Base-by-base conservation (phyloP, 2,329 filamentous ascomycete species). In the Aphanoascus verrucosus region DNA sequence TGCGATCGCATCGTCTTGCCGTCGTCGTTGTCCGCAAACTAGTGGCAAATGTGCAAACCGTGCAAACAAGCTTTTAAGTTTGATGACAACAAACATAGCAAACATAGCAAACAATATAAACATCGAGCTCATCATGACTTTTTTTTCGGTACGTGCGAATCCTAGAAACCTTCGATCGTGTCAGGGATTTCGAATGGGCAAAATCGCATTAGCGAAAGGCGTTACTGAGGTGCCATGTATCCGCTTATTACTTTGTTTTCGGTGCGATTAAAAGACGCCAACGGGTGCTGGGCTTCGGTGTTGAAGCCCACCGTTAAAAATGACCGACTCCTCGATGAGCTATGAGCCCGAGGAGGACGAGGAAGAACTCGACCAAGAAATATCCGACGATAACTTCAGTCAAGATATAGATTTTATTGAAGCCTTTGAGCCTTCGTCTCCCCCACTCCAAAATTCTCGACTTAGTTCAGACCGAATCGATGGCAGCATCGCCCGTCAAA, bases 31-130 rank as follows among this genome's bases (percentile, higher is more conserved):
- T 4, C 23, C 23, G 7, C 23, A 28, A 28, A 3, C 23, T 7
- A 28, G 23, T 28, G 23, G 23, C 23, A 72, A 70, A 67, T 64
- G 41, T 62, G 62, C 69, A 72, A 72, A 71, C 67, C 63, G 46
- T 48, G 46, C 54, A 58, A 56, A 54, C 54, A 12, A 46, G 35
- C 14, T 20, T 54, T 37, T 45, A 9, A 3, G 5, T 19, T 23
- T 17, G 5, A 4, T 3, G 4, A 11, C 1, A 17, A 19, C 49
- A 45, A 53, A 52, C 17, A 51, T 34, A 57, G 52, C 62, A 63
- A 44, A 50, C 20, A 37, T 32, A 14, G 20, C 49, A 45, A 56
- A 60, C 37, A 28, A 41, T 3, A 11, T 7, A 28, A 28, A 28
- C 23, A 28, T 4, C 7, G 23, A 28, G 7, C 23, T 28, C 7